Base-by-base conservation (phyloP, 2,329 filamentous ascomycete genomes). In the Xylaria sp. region DNA sequence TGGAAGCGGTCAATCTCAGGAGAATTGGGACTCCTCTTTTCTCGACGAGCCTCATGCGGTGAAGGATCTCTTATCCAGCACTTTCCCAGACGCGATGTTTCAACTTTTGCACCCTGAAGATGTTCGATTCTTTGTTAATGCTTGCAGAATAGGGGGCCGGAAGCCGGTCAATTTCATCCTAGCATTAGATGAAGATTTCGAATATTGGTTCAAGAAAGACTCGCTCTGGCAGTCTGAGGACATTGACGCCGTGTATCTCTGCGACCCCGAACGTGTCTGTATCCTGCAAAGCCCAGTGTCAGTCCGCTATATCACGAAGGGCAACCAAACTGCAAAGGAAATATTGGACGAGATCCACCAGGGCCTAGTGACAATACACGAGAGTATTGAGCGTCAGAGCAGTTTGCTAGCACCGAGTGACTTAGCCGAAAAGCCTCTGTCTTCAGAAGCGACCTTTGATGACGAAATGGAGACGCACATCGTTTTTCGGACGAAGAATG, bases 201-300 rank as follows among this genome's bases (percentile, higher is more conserved):
- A 98, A 75, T 96, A 95, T 80, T 99, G 92, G 83, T 99, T 98
- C 89, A 99, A 99, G 87, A 99, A 98, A 83, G 95, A 99, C 77
- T 98, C 95, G 1, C 85, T 99, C 5, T 99, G 95, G 95, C 95
- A 99, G 79, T 97, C 94, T 1, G 95, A 99, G 79, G 95, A 98
- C 72, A 83, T 99, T 10, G 93, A 95, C 71, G 94, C 95, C 54
- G 93, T 98, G 58, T 93, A 97, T 62, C 94, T 85, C 69, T 93
- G 98, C 78, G 95, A 99, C 74, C 95, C 98, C 62, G 93, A 92
- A 67, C 87, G 95, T 74, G 96, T 93, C 43, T 97, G 93, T 80
- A 97, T 99, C 74, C 83, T 98, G 41, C 95, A 98, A 76, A 95
- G 95, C 17, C 95, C 95, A 3, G 92, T 93, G 31, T 13, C 31